Conservation (phyloP, 352 stramenopile species). For the Phytophthora palmivora region DNA sequence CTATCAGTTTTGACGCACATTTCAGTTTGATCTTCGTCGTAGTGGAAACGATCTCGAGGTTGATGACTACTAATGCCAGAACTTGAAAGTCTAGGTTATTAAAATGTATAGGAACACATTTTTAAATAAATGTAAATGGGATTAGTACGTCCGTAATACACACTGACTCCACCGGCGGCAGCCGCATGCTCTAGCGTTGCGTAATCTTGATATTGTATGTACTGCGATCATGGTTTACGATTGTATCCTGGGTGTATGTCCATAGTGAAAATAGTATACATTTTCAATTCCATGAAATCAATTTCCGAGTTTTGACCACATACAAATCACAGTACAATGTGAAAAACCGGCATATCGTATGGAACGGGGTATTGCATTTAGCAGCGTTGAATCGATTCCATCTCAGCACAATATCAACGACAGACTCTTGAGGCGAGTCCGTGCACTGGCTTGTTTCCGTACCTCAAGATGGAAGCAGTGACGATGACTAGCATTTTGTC, state of each 20-base stretch:
- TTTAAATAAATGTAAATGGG: too few species aligned
- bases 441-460: conserved; percentile 28
- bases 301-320: conserved; percentile 11
- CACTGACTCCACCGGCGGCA: too few species aligned
- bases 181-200: too few species aligned
- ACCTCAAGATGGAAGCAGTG: conserved; percentile 16
- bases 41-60: too few species aligned
- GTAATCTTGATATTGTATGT: too few species aligned
- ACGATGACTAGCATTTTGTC: background rate
- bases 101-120: too few species aligned
- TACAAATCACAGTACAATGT: conserved; percentile 5
- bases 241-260: background rate
- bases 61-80: too few species aligned
- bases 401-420: conserved; percentile 3
- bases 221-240: too few species aligned
- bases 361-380: conserved; percentile 19
- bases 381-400: background rate
- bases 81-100: too few species aligned
- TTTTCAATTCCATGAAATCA: background rate
- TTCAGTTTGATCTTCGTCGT: too few species aligned
- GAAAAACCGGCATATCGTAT: background rate
- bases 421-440: conserved; percentile 4
- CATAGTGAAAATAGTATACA: conserved; percentile 4
- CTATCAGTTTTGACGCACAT: too few species aligned
- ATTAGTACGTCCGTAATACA: too few species aligned